Conservation (phyloP, 768 basidiomycete genomes). For the Daedaleopsis nitida region DNA sequence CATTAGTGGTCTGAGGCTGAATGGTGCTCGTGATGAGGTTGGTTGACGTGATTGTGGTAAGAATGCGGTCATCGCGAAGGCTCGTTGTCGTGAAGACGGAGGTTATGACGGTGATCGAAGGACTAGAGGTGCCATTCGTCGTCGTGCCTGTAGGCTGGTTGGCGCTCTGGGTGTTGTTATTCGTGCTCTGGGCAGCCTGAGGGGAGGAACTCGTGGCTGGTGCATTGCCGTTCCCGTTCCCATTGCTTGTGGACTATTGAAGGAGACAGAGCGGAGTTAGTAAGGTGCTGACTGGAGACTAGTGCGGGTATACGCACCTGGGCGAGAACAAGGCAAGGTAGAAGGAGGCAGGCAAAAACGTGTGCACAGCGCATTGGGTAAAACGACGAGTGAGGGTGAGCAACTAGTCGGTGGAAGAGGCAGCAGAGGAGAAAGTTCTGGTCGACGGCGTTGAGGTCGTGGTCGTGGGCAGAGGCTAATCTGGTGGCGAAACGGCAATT, state of each 20-base stretch:
- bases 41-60: slow-evolving; percentile 38
- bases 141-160: too few relatives aligned
- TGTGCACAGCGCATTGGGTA: slow-evolving; percentile 16
- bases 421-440: neutral
- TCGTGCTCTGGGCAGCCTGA: neutral
- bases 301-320: slow-evolving; percentile 31
- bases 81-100: slow-evolving; percentile 38
- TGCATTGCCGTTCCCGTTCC: neutral
- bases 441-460: slow-evolving; percentile 2
- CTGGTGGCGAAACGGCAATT: neutral
- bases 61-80: slow-evolving; percentile 42
- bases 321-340: slow-evolving; percentile 44
- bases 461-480: neutral
- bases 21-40: slow-evolving; percentile 49
- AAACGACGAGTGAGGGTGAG: neutral
- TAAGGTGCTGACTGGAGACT: slow-evolving; percentile 1
- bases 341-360: slow-evolving; percentile 29
- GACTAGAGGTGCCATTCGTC: slow-evolving; percentile 12
- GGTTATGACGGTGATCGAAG: slow-evolving; percentile 17
- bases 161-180: too few relatives aligned
- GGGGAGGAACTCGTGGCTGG: slow-evolving; percentile 6
- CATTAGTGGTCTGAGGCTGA: slow-evolving; percentile 27
- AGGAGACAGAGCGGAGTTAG: slow-evolving; percentile 20
- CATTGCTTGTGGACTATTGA: neutral
- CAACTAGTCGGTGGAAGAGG: slow-evolving; percentile 7